These are phyloP conservation scores for Selaginella tamariscina DNA, from an alignment of 75 land plant species.

Conservation along the genomic window DNA sequence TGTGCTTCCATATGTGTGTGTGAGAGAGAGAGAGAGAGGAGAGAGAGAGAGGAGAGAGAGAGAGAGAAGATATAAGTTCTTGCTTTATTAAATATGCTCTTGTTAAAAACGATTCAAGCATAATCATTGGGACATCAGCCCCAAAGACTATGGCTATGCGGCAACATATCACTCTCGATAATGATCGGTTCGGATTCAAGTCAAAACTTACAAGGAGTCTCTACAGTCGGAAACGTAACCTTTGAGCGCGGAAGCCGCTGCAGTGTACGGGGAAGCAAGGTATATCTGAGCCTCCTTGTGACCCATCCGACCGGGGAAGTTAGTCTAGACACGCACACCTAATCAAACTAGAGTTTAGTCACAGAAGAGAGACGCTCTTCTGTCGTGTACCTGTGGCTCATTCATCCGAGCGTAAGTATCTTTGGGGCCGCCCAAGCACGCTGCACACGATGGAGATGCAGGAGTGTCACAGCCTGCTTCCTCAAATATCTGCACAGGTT, in stretches of 20 bases:
- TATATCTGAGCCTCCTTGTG: constrained; percentile 92
- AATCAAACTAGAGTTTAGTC: constrained; percentile 4
- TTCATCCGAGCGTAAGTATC: constrained; percentile 97
- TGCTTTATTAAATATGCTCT: too few species aligned
- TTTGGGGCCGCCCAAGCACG: constrained; percentile 89
- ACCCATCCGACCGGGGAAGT: constrained; percentile 98
- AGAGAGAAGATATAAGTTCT: too few species aligned
- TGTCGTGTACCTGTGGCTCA: constrained; percentile 54
- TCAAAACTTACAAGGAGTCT: constrained; percentile 47
- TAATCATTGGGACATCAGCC: too few species aligned
- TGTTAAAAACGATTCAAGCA: too few species aligned
- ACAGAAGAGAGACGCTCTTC: not conserved
- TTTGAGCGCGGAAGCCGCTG: constrained; percentile 91
- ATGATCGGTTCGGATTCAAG: too few species aligned
- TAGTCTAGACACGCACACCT: constrained; percentile 95
- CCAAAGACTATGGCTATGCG: too few species aligned
- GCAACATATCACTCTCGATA: too few species aligned
- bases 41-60: too few species aligned
- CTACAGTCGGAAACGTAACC: constrained; percentile 92
- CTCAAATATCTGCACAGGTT: constrained; percentile 92
- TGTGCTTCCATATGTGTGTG: too few species aligned
- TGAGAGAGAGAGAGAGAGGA: too few species aligned
- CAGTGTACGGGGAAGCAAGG: constrained; percentile 92
- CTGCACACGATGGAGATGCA: constrained; percentile 83
- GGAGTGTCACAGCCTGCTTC: constrained; percentile 96